Percentiles rank a stretch among this genome's conserved stretches.
phyloP scores from a whole-genome alignment of 2,329 filamentous ascomycete genomes.

The Nectriaceae sp. region DNA sequence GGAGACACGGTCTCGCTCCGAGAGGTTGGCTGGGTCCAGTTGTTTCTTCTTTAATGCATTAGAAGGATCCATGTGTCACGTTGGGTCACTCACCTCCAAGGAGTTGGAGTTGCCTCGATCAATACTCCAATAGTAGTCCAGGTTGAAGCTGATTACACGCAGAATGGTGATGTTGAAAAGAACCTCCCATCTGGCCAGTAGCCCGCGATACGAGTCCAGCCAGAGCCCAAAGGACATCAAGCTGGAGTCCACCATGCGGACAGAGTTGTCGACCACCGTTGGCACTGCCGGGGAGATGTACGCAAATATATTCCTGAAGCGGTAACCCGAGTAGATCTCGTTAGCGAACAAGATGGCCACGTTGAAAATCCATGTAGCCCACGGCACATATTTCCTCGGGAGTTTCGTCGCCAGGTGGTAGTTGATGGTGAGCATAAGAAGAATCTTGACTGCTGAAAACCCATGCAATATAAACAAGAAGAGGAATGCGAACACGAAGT shows the following conservation, averaged over 20 bases:
- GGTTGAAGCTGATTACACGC: constrained; percentile 91
- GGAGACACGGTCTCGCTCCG: constrained; percentile 82
- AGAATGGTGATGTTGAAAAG: constrained; percentile 95
- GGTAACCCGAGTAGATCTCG: constrained; percentile 80
- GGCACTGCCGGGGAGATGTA: constrained; percentile 44
- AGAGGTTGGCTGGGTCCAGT: constrained; percentile 82
- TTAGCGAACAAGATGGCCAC: constrained; percentile 85
- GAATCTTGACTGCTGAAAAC: constrained; percentile 79
- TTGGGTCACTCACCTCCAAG: constrained; percentile 71
- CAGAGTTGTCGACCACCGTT: constrained; percentile 28
- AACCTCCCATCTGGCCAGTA: constrained; percentile 94
- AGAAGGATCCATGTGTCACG: constrained; percentile 42
- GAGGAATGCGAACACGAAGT: constrained; percentile 76
- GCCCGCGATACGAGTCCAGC: constrained; percentile 77
- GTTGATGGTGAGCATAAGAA: constrained; percentile 79
- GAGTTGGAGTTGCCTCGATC: constrained; percentile 64
- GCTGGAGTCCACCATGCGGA: constrained; percentile 36
- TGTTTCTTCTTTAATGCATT: constrained; percentile 92
- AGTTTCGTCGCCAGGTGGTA: constrained; percentile 75
- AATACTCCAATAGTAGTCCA: constrained; percentile 94
- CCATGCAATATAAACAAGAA: constrained; percentile 84
- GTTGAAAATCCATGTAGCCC: constrained; percentile 87
- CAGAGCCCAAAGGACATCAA: constrained; percentile 65
- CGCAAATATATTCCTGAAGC: constrained; percentile 62
- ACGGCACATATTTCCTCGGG: constrained; percentile 70